Conservation (phyloP, 1,284 basidiomycete species). For the Tylopilus orsonianus region DNA sequence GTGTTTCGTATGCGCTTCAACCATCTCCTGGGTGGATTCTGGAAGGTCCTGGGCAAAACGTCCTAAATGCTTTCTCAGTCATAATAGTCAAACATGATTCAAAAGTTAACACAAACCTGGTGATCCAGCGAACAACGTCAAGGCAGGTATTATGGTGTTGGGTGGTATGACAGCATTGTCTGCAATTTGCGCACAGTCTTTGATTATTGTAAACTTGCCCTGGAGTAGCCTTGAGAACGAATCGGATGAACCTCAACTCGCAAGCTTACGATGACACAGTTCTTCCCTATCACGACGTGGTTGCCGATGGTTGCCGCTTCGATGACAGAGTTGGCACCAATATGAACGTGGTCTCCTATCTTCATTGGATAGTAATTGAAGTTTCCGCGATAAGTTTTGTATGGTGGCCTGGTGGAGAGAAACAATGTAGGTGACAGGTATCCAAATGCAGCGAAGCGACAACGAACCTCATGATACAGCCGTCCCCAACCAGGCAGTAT, state of each 20-base stretch:
- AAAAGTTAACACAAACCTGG: constrained; percentile 58
- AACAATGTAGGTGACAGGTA: not conserved
- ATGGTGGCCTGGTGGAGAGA: constrained; percentile 60
- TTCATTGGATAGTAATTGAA: constrained; percentile 99
- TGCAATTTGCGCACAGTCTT: constrained; percentile 88
- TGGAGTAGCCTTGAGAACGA: constrained; percentile 34
- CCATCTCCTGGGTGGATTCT: constrained; percentile 84
- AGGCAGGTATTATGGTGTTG: constrained; percentile 88
- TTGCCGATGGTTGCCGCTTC: constrained; percentile 95
- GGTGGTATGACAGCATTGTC: constrained; percentile 90
- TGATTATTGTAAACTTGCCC: constrained; percentile 97
- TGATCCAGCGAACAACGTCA: constrained; percentile 85
- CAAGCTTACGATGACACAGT: constrained; percentile 84
- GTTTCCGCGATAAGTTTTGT: constrained; percentile 86
- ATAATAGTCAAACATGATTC: not conserved
- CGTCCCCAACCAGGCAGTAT: constrained; percentile 90
- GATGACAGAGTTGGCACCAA: constrained; percentile 84
- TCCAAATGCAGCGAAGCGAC: not conserved
- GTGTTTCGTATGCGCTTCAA: constrained; percentile 77
- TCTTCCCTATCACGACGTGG: constrained; percentile 93
- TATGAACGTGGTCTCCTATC: constrained; percentile 92
- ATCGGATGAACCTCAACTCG: not conserved
- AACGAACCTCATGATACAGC: constrained; percentile 79
- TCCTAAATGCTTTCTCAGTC: constrained; percentile 45
- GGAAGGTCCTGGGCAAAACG: constrained; percentile 82